Base-by-base conservation (phyloP, 2,329 filamentous ascomycete species). In the Camptophora hylomeconis region DNA sequence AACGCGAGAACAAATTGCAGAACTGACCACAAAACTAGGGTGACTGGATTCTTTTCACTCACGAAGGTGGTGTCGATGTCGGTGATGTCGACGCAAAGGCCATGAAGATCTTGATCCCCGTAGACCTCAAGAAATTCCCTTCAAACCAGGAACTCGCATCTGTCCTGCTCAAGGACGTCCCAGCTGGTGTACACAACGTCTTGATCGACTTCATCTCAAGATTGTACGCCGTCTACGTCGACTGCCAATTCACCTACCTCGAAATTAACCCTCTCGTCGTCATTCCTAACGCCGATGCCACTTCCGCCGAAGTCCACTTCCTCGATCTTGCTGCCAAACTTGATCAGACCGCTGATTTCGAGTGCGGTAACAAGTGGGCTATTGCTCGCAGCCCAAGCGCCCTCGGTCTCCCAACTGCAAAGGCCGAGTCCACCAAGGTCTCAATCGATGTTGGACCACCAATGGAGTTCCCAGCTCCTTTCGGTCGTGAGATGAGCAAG, bases 161-260 rank as follows among this genome's bases (percentile, higher is more conserved):
- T 31, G 67, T 74, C 35, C 75, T 98, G 39, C 69, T 98, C 55
- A 86, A 77, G 63, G 89, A 98, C 61, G 84, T 98, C 25, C 89
- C 89, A 50, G 66, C 82, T 65, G 87, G 87, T 56, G 71, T 98
- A 29, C 89, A 98, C 74, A 94, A 93, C 53, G 89, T 98, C 52
- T 75, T 98, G 36, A 81, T 98, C 40, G 89, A 98, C 72, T 98
- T 98, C 72, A 98, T 98, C 67, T 83, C 83, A 52, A 78, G 89
- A 50, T 72, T 98, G 45, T 98, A 98, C 57, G 89, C 87, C 49
- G 89, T 98, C 65, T 98, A 95, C 54, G 89, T 95, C 43, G 89
- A 98, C 70, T 92, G 82, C 75, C 89, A 98, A 64, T 98, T 98
- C 74, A 95, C 89, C 53, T 98, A 98, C 69, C 83, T 98, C 48